A percentile compares a stretch with the other conserved stretches of the same genome.
Evolutionary conservation across 176 grass and related monocot genomes (phyloP).

Genomic region (Juncus effusus): DNA sequence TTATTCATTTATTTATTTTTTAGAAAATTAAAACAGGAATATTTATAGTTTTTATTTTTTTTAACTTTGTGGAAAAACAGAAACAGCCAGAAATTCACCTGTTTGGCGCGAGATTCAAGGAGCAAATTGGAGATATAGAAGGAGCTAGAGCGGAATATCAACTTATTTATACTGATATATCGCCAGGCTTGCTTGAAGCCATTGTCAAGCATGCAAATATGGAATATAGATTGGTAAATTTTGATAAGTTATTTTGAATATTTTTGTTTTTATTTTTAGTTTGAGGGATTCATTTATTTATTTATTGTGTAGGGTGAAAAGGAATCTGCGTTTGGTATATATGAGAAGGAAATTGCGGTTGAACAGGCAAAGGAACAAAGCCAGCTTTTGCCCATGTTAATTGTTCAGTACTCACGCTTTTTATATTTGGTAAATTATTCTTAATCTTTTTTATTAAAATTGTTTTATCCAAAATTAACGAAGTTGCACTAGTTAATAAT

Average conservation of each 20-base stretch:
- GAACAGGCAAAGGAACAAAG: slow-evolving; percentile 77
- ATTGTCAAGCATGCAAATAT: slow-evolving; percentile 93
- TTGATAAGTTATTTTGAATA: not conserved
- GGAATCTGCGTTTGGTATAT: slow-evolving; percentile 61
- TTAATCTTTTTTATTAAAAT: too few species aligned
- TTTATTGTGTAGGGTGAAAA: slow-evolving; percentile 56
- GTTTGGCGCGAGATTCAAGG: slow-evolving; percentile 82
- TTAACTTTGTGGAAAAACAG: slow-evolving; percentile 48
- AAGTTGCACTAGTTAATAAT: not conserved
- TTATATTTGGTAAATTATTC: slow-evolving; percentile 53
- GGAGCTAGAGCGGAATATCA: slow-evolving; percentile 77
- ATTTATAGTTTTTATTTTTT: not conserved
- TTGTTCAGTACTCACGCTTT: slow-evolving; percentile 85
- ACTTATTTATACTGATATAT: slow-evolving; percentile 75
- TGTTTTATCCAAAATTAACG: too few species aligned
- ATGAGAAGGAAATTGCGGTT: slow-evolving; percentile 73
- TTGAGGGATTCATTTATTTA: not conserved
- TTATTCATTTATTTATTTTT: not conserved
- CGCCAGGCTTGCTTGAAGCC: slow-evolving; percentile 79
- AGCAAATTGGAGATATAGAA: slow-evolving; percentile 65
- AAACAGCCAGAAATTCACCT: slow-evolving; percentile 96
- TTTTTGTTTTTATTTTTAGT: not conserved
- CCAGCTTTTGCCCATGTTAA: slow-evolving; percentile 51
- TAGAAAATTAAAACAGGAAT: not conserved
- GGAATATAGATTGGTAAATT: slow-evolving; percentile 73